Base-by-base conservation (phyloP, 1,139 yeast genomes). In the Nakaseomyces glabratus region DNA sequence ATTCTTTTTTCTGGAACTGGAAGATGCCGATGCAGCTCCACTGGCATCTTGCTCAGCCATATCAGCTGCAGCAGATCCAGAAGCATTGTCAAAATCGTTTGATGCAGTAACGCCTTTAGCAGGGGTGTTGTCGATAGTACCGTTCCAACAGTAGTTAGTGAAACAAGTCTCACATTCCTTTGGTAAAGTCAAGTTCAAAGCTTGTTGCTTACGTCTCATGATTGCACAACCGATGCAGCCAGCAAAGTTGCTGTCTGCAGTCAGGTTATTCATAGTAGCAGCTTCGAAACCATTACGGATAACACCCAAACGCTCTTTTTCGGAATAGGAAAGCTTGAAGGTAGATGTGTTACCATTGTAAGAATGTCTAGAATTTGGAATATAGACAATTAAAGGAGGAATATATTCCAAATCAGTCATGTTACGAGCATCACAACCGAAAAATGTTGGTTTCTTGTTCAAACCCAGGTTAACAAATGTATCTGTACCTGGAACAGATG, bases 171-270 rank as follows among this genome's bases (percentile, higher is more conserved):
- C 58, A 65, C 95, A 86, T 55, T 80, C 85, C 2, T 70, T 77
- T 2, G 85, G 69, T 42, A 76, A 77, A 12, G 68, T 63, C 20
- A 66, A 56, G 20, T 78, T 77, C 33, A 67, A 61, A 52, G 93
- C 71, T 61, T 84, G 93, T 52, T 78, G 77, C 35, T 79, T 75
- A 55, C 95, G 74, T 58, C 84, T 78, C 39, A 85, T 66, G 37
- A 85, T 73, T 7, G 95, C 95, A 65, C 96, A 86, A 0, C 85
- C 82, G 34, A 85, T 72, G 65, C 95, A 86, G 6, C 80, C 70
- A 33, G 71, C 68, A 78, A 85, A 86, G 33, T 79, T 77, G 1
- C 63, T 57, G 49, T 82, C 93, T 29, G 77, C 61, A 4, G 95
- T 80, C 31, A 73, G 62, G 56, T 84, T 84, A 45, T 69, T 67